phyloP scores from a whole-genome alignment of 805 yeast species.

The Cyberlindnera samutprakarnensis region DNA sequence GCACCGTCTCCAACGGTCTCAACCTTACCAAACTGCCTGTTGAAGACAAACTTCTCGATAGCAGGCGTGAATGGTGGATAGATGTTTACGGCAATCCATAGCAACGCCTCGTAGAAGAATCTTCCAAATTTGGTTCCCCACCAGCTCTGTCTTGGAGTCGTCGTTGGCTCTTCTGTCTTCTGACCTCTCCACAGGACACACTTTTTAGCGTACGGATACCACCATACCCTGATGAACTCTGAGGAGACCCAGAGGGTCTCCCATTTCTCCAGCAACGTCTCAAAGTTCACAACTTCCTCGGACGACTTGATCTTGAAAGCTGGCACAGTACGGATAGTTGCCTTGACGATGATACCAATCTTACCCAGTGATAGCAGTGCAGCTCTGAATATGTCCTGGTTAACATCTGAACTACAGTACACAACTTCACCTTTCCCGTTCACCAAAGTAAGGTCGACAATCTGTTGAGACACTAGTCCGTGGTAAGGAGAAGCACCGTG shows the following conservation, averaged over 20 bases:
- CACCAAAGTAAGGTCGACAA: slow-evolving; percentile 69
- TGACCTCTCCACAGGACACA: slow-evolving; percentile 89
- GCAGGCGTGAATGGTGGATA: slow-evolving; percentile 73
- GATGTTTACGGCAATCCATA: slow-evolving; percentile 73
- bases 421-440: slow-evolving; percentile 70
- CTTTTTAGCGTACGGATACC: slow-evolving; percentile 89
- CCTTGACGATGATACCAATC: slow-evolving; percentile 81
- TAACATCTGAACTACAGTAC: slow-evolving; percentile 41
- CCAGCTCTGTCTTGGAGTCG: slow-evolving; percentile 69
- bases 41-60: slow-evolving; percentile 79
- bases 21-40: slow-evolving; percentile 72
- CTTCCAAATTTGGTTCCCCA: slow-evolving; percentile 80
- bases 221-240: slow-evolving; percentile 93
- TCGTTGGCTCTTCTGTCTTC: slow-evolving; percentile 57
- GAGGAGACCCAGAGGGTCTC: slow-evolving; percentile 77
- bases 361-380: slow-evolving; percentile 84
- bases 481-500: slow-evolving; percentile 94
- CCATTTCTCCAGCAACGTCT: slow-evolving; percentile 64
- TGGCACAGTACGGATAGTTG: slow-evolving; percentile 80
- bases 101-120: slow-evolving; percentile 65
- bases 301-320: slow-evolving; percentile 70
- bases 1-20: slow-evolving; percentile 57
- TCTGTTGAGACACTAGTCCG: slow-evolving; percentile 82
- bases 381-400: slow-evolving; percentile 68
- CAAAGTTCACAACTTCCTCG: slow-evolving; percentile 77